These are phyloP conservation scores for Vigna angularis DNA, from an alignment of 306 rosid species.

Conservation along the genomic window DNA sequence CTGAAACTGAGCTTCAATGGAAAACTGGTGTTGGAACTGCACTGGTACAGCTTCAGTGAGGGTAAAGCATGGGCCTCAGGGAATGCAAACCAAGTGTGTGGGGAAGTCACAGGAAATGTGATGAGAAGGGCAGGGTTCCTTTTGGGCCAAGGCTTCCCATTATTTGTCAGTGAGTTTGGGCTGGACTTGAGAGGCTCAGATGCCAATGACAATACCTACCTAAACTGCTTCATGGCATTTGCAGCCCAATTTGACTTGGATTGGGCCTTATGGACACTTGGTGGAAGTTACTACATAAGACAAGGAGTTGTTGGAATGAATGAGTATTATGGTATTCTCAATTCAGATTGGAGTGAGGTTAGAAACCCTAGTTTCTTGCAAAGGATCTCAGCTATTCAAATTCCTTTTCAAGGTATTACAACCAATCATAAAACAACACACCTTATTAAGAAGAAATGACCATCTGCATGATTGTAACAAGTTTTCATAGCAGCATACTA, in stretches of 20 bases:
- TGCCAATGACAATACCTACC: conserved; percentile 65
- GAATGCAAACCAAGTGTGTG: conserved; percentile 77
- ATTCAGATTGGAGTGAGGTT: conserved; percentile 53
- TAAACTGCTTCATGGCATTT: conserved; percentile 60
- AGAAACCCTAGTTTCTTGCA: conserved; percentile 58
- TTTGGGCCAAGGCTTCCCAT: conserved; percentile 61
- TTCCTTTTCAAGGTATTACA: conserved; percentile 68
- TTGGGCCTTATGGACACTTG: conserved; percentile 78
- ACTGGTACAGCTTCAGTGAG: conserved; percentile 67
- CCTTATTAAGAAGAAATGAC: too few species aligned
- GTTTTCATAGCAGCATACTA: too few species aligned
- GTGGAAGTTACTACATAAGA: conserved; percentile 71
- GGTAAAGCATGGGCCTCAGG: conserved; percentile 63
- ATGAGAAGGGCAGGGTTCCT: conserved; percentile 57
- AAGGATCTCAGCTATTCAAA: conserved; percentile 61
- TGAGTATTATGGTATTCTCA: conserved; percentile 64
- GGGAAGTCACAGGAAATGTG: conserved; percentile 45
- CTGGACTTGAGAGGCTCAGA: conserved; percentile 67
- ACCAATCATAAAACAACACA: neutral
- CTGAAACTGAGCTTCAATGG: conserved; percentile 54
- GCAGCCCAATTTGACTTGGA: conserved; percentile 74
- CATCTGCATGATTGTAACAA: too few species aligned
- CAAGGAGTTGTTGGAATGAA: conserved; percentile 59
- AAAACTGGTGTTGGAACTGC: conserved; percentile 70
- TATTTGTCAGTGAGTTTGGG: conserved; percentile 78